phyloP scores from a whole-genome alignment of 495 filamentous ascomycete genomes.

The Xylaria longipes region DNA sequence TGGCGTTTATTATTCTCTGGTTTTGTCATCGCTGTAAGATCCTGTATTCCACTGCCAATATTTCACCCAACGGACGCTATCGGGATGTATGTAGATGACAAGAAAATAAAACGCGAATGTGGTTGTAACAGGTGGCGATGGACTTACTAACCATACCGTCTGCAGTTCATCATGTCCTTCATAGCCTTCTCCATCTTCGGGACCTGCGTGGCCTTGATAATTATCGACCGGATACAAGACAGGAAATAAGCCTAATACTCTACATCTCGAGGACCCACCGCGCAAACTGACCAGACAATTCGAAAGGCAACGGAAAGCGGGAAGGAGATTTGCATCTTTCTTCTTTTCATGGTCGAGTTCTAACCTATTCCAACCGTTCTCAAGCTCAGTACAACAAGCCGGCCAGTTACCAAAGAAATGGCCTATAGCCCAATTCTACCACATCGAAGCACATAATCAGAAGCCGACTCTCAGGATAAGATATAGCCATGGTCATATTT shows the following conservation, averaged over 20 bases:
- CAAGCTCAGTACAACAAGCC: not conserved
- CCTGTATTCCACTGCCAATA: too few species aligned
- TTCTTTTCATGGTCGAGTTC: not conserved
- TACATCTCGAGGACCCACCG: not conserved
- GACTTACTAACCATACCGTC: not conserved
- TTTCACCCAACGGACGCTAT: too few species aligned
- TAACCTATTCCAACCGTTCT: not conserved
- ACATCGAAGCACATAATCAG: not conserved
- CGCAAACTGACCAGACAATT: not conserved
- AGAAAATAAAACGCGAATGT: not conserved
- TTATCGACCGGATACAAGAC: constrained; percentile 35
- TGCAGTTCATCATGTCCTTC: constrained; percentile 65
- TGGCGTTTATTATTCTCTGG: not conserved
- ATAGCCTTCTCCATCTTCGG: constrained; percentile 82
- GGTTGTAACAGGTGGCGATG: not conserved
- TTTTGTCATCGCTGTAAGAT: too few species aligned
- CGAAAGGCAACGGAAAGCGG: not conserved
- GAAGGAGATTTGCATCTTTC: not conserved
- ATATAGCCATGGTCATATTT: not conserved
- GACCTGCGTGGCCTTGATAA: constrained; percentile 66
- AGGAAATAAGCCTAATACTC: not conserved
- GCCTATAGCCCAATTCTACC: not conserved
- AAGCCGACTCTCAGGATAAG: not conserved
- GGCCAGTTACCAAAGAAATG: not conserved
- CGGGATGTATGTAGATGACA: not conserved